Percentiles rank a stretch among this genome's conserved stretches.
These are phyloP conservation scores for Tuber melanosporum DNA, from an alignment of 495 filamentous ascomycete species.

Conservation along the genomic window DNA sequence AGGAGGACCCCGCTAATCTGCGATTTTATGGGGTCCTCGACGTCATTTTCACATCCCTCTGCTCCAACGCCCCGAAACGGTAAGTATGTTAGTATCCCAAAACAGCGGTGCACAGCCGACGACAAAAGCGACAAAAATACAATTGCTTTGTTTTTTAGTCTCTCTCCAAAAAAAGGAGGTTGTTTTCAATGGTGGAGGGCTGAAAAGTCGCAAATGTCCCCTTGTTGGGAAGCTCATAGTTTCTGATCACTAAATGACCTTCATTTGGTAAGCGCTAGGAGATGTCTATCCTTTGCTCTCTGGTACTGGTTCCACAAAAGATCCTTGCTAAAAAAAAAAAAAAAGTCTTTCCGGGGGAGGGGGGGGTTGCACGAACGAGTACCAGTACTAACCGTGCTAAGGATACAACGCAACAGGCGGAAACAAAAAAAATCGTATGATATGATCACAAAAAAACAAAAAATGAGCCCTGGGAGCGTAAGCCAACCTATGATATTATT, in stretches of 20 bases:
- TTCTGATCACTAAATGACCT: slow-evolving; percentile 12
- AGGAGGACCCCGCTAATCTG: not conserved
- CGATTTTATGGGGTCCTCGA: not conserved
- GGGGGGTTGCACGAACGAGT: not conserved
- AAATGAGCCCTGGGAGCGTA: not conserved
- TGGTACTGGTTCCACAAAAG: slow-evolving; percentile 18
- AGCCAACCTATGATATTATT: not conserved
- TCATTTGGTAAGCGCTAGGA: not conserved
- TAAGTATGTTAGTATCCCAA: slow-evolving; percentile 17
- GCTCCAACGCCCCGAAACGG: slow-evolving; percentile 11
- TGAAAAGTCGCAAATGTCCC: not conserved
- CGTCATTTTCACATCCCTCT: not conserved
- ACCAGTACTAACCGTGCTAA: not conserved
- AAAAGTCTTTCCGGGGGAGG: not conserved
- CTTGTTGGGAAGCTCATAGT: not conserved
- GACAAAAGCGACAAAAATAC: slow-evolving; percentile 7
- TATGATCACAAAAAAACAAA: slow-evolving; percentile 16
- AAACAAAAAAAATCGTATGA: slow-evolving; percentile 20
- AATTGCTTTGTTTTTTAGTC: not conserved
- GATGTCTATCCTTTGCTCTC: slow-evolving; percentile 1
- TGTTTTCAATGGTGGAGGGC: slow-evolving; percentile 16
- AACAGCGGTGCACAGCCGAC: slow-evolving; percentile 20
- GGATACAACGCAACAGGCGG: slow-evolving; percentile 22
- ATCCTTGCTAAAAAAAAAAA: slow-evolving; percentile 9
- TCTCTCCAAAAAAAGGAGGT: slow-evolving; percentile 1